A percentile compares a stretch with the other conserved stretches of the same genome.
These are phyloP conservation scores for Cyberlindnera bimundalis DNA, from an alignment of 805 yeast species.

Conservation along the genomic window DNA sequence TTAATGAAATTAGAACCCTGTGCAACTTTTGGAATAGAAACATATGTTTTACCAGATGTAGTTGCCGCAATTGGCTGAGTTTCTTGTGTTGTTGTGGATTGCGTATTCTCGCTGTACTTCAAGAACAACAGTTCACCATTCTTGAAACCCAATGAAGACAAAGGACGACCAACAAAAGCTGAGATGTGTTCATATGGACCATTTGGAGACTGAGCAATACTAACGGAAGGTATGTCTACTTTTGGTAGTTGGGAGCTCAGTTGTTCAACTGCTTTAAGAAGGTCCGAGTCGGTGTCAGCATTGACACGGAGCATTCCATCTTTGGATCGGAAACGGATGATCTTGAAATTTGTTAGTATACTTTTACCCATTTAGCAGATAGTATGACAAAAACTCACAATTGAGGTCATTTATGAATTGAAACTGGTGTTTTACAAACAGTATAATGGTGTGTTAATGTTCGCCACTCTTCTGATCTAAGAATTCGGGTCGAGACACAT, in stretches of 20 bases:
- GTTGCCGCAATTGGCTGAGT: conserved; percentile 10
- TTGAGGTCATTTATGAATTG: conserved; percentile 15
- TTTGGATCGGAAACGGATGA: conserved; percentile 77
- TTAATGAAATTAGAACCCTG: conserved; percentile 28
- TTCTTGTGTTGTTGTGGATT: background rate
- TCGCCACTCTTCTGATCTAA: no score
- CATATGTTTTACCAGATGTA: conserved; percentile 8
- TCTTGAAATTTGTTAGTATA: conserved; percentile 31
- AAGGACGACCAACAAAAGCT: conserved; percentile 29
- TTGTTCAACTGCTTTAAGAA: conserved; percentile 42
- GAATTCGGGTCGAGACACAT: no score
- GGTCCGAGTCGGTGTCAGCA: conserved; percentile 43
- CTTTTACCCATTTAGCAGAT: background rate
- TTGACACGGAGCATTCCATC: conserved; percentile 77
- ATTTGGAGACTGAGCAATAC: conserved; percentile 23
- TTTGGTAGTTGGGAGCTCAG: conserved; percentile 28
- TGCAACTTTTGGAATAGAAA: conserved; percentile 14
- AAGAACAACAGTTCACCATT: conserved; percentile 48
- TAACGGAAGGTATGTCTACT: conserved; percentile 27
- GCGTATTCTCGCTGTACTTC: conserved; percentile 22
- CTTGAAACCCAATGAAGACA: conserved; percentile 38
- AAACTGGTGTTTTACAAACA: no score
- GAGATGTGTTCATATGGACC: conserved; percentile 28
- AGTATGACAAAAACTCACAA: conserved; percentile 6
- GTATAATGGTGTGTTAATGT: no score